Evolutionary conservation across 176 grass and related monocot genomes (phyloP).

Genomic region (Typha latifolia): DNA sequence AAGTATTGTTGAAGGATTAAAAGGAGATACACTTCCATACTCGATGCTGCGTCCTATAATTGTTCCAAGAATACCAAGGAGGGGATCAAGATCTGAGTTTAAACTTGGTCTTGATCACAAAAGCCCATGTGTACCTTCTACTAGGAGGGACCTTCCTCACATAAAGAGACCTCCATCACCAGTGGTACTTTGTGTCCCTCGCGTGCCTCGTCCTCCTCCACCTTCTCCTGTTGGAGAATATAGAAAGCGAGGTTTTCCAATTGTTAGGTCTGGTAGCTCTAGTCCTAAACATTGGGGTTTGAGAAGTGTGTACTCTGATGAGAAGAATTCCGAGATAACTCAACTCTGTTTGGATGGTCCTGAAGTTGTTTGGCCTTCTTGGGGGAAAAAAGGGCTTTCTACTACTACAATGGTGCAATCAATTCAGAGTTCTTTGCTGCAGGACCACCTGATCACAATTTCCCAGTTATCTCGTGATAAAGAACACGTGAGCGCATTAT

Average conservation of each 20-base stretch:
- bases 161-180: constrained; percentile 84
- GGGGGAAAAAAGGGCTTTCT: constrained; percentile 47
- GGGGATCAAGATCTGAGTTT: constrained; percentile 82
- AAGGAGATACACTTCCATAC: constrained; percentile 79
- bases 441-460: constrained; percentile 85
- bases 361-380: constrained; percentile 95
- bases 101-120: constrained; percentile 68
- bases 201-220: constrained; percentile 66
- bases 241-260: constrained; percentile 75
- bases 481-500: constrained; percentile 63
- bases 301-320: constrained; percentile 72
- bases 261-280: constrained; percentile 96
- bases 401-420: constrained; percentile 52
- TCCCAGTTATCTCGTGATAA: constrained; percentile 82
- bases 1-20: constrained; percentile 55
- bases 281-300: constrained; percentile 91
- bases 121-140: constrained; percentile 79
- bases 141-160: constrained; percentile 61
- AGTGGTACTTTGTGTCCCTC: constrained; percentile 86
- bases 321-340: constrained; percentile 51
- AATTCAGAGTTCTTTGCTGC: constrained; percentile 74
- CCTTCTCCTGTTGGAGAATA: constrained; percentile 65
- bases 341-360: constrained; percentile 82
- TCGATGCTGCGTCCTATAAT: constrained; percentile 76
- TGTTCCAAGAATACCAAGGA: constrained; percentile 69